Base-by-base conservation (phyloP, 495 filamentous ascomycete genomes). In the Talaromyces stipitatus region DNA sequence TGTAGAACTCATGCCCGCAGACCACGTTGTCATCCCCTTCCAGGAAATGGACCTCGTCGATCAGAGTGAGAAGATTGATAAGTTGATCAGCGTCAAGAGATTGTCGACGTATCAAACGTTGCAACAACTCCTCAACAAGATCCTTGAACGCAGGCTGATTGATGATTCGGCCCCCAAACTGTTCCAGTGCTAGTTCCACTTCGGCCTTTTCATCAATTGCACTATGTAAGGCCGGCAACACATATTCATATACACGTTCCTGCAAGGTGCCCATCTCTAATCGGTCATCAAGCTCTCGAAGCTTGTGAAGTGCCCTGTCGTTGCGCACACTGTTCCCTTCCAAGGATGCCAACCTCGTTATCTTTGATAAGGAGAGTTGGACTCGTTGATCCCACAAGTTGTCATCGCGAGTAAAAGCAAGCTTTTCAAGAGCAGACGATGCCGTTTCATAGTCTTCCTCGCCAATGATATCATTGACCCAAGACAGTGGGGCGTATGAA, bases 361-460 rank as follows among this genome's bases (percentile, higher is more conserved):
- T 73, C 69, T 95, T 96, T 10, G 88, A 84, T 20, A 97, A 76
- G 46, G 89, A 92, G n/a, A 96, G 73, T 66, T 96, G 84, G 32
- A 95, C 86, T 66, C 94, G 94, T 68, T 92, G 90, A 68, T 79
- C 88, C 91, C 91, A 96, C 9, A 92, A 66, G 50, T 90, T 84
- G 43, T 81, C 78, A 64, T 96, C 89, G 43, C 80, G 78, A 26
- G 75, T 71, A 30, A 83, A 69, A 9, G 88, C 91, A 4, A 88
- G 70, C 9, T 79, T 69, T 26, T 86, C 69, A 26, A 98, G 78
- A 0, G 79, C 84, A 27, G 81, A 69, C 9, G 84, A 84, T 12
- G 92, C 92, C 56, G 76, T 76, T 29, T 79, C 73, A 60, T 88
- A 92, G 53, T 94, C 81, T 54, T 84, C 76, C 65, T 90, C 85